These are phyloP conservation scores for Salvia miltiorrhiza DNA, from an alignment of 257 asterid genomes.

Conservation along the genomic window DNA sequence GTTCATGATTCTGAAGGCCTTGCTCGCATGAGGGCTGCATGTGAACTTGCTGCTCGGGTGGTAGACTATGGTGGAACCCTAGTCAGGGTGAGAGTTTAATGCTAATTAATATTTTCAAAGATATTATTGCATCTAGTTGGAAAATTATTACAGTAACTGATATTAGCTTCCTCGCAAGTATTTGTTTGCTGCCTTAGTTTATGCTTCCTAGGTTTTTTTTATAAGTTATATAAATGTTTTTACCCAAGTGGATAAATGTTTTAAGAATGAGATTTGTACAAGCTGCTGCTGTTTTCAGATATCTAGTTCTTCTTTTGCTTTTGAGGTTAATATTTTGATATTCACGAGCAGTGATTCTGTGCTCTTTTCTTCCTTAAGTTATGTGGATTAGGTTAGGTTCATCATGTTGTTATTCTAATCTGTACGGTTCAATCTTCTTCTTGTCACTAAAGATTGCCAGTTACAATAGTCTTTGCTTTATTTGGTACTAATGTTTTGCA, in stretches of 20 bases:
- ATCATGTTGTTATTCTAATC: not conserved
- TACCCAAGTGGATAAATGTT: not conserved
- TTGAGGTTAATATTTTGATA: no score
- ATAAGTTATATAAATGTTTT: not conserved
- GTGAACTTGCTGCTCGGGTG: constrained; percentile 94
- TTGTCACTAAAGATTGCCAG: not conserved
- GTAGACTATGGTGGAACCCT: constrained; percentile 84
- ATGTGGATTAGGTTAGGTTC: not conserved
- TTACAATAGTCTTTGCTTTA: not conserved
- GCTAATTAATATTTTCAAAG: not conserved
- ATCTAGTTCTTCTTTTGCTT: no score
- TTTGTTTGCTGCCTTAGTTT: not conserved
- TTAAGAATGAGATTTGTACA: no score
- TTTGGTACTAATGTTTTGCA: not conserved
- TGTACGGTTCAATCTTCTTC: not conserved
- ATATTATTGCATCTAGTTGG: constrained; percentile 1
- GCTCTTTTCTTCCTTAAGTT: not conserved
- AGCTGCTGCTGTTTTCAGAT: not conserved
- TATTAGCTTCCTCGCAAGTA: not conserved
- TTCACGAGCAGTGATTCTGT: no score
- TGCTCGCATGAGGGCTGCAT: constrained; percentile 78
- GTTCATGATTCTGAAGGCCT: constrained; percentile 79
- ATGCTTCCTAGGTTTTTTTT: not conserved
- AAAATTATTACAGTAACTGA: not conserved
- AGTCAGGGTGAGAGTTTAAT: constrained; percentile 65